phyloP scores from a whole-genome alignment of 2,329 filamentous ascomycete genomes.

The Sclerotinia subarctica region DNA sequence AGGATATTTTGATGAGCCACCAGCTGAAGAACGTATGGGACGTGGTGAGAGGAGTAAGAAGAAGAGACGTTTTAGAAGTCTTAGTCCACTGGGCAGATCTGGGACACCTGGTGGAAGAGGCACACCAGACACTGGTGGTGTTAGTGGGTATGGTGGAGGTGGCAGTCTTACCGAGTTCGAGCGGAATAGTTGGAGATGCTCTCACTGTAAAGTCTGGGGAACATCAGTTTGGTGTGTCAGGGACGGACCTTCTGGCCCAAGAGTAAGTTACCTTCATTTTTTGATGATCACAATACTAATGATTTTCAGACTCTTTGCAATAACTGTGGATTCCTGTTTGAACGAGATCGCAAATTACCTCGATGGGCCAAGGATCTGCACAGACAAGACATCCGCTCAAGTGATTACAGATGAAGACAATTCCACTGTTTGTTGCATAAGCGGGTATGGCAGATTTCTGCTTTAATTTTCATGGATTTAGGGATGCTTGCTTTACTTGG shows the following conservation, averaged over 20 bases:
- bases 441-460: slow-evolving; percentile 21
- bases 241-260: slow-evolving; percentile 80
- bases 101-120: slow-evolving; percentile 68
- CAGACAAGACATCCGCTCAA: slow-evolving; percentile 34
- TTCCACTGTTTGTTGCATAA: background rate
- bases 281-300: slow-evolving; percentile 28
- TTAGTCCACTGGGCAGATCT: slow-evolving; percentile 72
- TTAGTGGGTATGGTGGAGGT: slow-evolving; percentile 54
- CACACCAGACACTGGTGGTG: slow-evolving; percentile 81
- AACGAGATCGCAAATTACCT: slow-evolving; percentile 80
- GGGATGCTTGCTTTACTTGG: slow-evolving; percentile 7
- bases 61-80: slow-evolving; percentile 85
- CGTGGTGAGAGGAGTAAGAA: slow-evolving; percentile 92
- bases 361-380: slow-evolving; percentile 73
- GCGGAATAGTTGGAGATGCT: slow-evolving; percentile 79
- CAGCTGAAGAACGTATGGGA: slow-evolving; percentile 75
- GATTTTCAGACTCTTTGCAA: slow-evolving; percentile 69
- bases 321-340: slow-evolving; percentile 87
- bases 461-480: slow-evolving; percentile 24
- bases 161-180: slow-evolving; percentile 71
- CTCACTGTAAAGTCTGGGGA: slow-evolving; percentile 84
- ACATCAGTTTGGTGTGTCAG: slow-evolving; percentile 91
- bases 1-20: slow-evolving; percentile 50
- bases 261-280: slow-evolving; percentile 54
- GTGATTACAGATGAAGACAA: slow-evolving; percentile 36